phyloP scores from a whole-genome alignment of 768 basidiomycete species.

The Boletus vinaceobasis region DNA sequence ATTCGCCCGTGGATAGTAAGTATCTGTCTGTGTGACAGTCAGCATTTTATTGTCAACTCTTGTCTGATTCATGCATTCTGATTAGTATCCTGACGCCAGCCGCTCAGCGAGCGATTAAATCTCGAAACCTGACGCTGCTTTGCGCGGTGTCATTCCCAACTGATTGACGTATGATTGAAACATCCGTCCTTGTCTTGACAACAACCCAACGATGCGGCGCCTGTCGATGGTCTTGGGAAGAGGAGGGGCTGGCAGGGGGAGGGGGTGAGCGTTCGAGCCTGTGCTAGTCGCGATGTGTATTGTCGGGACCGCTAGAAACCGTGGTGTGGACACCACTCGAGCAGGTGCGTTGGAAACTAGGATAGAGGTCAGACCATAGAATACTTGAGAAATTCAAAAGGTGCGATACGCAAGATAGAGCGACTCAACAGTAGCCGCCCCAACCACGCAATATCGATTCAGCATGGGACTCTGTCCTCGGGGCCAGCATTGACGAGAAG shows the following conservation, averaged over 20 bases:
- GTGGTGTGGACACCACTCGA: too few relatives aligned
- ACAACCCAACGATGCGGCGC: not conserved
- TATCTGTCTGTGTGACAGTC: conserved; percentile 16
- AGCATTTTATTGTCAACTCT: not conserved
- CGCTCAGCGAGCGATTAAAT: conserved; percentile 1
- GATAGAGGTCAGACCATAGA: too few relatives aligned
- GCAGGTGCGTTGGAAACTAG: too few relatives aligned
- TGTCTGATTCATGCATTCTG: not conserved
- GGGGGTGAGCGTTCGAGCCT: not conserved
- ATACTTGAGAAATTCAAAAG: too few relatives aligned
- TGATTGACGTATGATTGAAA: not conserved
- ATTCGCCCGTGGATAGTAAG: conserved; percentile 6
- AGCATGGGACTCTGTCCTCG: too few relatives aligned
- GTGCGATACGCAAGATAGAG: too few relatives aligned
- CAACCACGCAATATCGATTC: not conserved
- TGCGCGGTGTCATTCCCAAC: not conserved
- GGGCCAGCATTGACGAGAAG: too few relatives aligned
- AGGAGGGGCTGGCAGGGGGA: too few relatives aligned
- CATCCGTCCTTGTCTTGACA: not conserved
- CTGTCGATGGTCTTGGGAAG: not conserved
- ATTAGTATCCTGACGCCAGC: not conserved
- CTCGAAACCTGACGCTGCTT: not conserved
- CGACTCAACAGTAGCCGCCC: not conserved
- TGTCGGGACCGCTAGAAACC: too few relatives aligned
- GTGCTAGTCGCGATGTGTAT: not conserved